These are phyloP conservation scores for Umbelopsis sp. DNA, from an alignment of 371 early-diverging fungal species.

Conservation along the genomic window DNA sequence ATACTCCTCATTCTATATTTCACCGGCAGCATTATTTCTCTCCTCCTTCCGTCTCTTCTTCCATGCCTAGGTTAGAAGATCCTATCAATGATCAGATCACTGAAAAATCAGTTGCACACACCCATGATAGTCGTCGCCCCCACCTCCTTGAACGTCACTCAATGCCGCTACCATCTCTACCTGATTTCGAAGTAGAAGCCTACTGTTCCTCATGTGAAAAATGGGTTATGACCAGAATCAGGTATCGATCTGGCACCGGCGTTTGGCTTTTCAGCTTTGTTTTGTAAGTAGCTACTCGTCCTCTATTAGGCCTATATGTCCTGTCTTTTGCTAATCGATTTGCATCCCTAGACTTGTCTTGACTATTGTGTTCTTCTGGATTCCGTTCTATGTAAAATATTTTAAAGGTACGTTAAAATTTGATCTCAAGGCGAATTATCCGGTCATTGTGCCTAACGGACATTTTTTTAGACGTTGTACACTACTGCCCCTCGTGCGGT, in stretches of 20 bases:
- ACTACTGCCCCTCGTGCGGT: conserved; percentile 12
- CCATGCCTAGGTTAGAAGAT: conserved; percentile 1
- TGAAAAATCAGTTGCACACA: background rate
- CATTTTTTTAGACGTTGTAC: conserved; percentile 8
- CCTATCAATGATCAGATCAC: background rate
- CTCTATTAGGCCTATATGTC: background rate
- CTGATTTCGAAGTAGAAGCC: conserved; percentile 15
- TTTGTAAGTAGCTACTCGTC: background rate
- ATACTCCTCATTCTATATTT: background rate
- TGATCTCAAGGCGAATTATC: background rate
- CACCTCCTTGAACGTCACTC: background rate
- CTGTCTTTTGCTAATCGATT: background rate
- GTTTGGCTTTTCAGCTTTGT: conserved; percentile 11
- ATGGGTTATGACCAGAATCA: conserved; percentile 6
- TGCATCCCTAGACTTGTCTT: background rate
- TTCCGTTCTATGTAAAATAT: conserved; percentile 17
- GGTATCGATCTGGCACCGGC: conserved; percentile 1
- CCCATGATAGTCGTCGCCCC: conserved; percentile 1
- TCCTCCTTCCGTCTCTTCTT: background rate
- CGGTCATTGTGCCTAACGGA: background rate
- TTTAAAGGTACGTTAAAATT: background rate
- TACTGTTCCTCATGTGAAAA: background rate
- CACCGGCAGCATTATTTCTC: conserved; percentile 2
- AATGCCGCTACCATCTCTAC: background rate
- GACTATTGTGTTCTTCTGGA: conserved; percentile 14